Evolutionary conservation across 352 stramenopile genomes (phyloP).

Genomic region (Thalassiosira pacifica): DNA sequence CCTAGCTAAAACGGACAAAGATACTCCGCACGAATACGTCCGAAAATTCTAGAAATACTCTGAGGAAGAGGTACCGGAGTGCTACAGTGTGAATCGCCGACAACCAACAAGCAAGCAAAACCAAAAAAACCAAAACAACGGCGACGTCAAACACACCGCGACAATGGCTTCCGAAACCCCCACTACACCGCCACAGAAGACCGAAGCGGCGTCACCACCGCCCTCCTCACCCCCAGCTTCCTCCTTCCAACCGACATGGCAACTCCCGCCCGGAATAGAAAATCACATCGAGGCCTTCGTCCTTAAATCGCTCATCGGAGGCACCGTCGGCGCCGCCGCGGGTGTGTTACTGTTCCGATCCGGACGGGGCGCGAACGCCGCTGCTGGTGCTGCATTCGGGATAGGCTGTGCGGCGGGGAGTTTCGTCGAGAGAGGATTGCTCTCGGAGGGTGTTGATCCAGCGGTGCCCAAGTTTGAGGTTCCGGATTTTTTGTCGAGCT

Average conservation of each 20-base stretch:
- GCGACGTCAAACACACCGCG: no score
- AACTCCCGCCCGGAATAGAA: slow-evolving; percentile 53
- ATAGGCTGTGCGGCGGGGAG: slow-evolving; percentile 57
- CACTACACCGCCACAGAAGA: slow-evolving; percentile 1
- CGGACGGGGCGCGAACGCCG: slow-evolving; percentile 39
- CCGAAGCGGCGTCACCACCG: slow-evolving; percentile 14
- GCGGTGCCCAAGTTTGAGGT: slow-evolving; percentile 47
- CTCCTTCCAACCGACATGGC: slow-evolving; percentile 57
- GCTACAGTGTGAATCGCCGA: no score
- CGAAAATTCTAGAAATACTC: no score
- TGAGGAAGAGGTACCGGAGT: no score
- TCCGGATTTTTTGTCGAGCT: slow-evolving; percentile 25
- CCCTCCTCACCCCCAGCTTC: slow-evolving; percentile 25
- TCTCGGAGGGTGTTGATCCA: slow-evolving; percentile 34
- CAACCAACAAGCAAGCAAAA: no score
- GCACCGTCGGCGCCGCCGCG: slow-evolving; percentile 31
- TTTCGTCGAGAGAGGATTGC: slow-evolving; percentile 58
- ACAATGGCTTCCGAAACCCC: slow-evolving; percentile 22
- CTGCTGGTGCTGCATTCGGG: slow-evolving; percentile 44
- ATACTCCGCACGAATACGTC: no score
- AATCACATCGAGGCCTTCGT: slow-evolving; percentile 57
- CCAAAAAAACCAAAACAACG: no score
- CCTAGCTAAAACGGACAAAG: no score
- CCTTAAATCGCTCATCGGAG: slow-evolving; percentile 51
- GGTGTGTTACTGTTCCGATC: slow-evolving; percentile 44